phyloP scores from a whole-genome alignment of 768 basidiomycete species.

The Myochromella boudieri region DNA sequence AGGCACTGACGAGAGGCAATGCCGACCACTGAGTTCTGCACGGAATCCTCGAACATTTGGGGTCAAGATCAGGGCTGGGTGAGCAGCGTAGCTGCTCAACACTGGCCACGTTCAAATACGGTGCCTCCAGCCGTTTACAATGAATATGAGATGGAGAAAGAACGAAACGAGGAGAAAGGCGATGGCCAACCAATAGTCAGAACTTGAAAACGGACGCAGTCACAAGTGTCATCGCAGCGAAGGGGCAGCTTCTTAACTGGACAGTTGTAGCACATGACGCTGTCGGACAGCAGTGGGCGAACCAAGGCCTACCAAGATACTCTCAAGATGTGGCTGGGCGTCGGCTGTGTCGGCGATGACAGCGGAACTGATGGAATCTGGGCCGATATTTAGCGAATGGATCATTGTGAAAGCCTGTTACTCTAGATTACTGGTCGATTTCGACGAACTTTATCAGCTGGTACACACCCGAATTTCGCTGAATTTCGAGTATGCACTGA shows the following conservation, averaged over 20 bases:
- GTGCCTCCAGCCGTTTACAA: not conserved
- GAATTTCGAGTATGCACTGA: no score
- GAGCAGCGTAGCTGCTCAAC: conserved; percentile 1
- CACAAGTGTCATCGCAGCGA: not conserved
- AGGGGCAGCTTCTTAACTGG: conserved; percentile 1
- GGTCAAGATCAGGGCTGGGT: not conserved
- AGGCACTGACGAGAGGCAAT: conserved; percentile 2
- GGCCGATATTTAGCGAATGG: no score
- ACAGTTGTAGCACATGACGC: not conserved
- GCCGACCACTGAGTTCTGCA: not conserved
- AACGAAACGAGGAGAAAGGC: not conserved
- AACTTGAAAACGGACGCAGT: conserved; percentile 4
- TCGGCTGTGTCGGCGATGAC: no score
- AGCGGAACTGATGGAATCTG: no score
- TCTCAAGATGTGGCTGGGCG: no score
- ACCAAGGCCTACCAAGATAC: not conserved
- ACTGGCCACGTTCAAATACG: not conserved
- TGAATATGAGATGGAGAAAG: not conserved
- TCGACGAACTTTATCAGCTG: no score
- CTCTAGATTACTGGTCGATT: no score
- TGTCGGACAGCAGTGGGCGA: no score
- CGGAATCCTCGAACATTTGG: conserved; percentile 1
- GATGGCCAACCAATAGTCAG: conserved; percentile 4
- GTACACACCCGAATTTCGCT: no score
- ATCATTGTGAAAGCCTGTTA: no score